phyloP scores from a whole-genome alignment of 208 protist genomes.

The Herpetomonas muscarum region DNA sequence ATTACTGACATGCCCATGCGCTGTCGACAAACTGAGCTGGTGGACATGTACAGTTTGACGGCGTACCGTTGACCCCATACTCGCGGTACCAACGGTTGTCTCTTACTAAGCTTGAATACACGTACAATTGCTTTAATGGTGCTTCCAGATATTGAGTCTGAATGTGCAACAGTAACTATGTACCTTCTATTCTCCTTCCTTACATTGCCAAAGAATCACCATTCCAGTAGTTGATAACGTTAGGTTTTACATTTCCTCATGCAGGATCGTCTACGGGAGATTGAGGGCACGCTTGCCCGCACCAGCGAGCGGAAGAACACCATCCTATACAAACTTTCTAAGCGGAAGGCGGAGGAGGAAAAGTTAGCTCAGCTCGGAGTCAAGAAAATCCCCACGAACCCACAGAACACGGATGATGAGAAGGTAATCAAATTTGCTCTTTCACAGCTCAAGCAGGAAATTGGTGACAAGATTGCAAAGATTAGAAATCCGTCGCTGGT shows the following conservation, averaged over 20 bases:
- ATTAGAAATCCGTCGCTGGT: conserved; percentile 43
- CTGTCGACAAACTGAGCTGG: too few species aligned
- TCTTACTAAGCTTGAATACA: too few species aligned
- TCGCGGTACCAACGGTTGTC: too few species aligned
- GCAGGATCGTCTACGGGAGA: conserved; percentile 77
- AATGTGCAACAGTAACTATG: too few species aligned
- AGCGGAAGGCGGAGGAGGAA: conserved; percentile 56
- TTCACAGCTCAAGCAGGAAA: conserved; percentile 59
- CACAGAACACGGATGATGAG: conserved; percentile 44
- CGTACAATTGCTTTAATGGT: too few species aligned
- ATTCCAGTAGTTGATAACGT: too few species aligned
- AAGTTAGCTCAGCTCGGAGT: conserved; percentile 50
- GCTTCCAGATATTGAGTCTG: too few species aligned
- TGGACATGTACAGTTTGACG: too few species aligned
- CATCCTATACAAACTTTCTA: conserved; percentile 71
- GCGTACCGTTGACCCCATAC: too few species aligned
- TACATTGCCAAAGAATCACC: conserved; percentile 4
- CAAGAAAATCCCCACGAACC: conserved; percentile 61
- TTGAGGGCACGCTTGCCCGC: conserved; percentile 79
- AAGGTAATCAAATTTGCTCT: conserved; percentile 69
- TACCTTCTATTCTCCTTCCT: background rate
- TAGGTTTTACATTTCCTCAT: too few species aligned
- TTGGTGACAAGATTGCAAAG: conserved; percentile 67
- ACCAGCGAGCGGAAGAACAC: conserved; percentile 78
- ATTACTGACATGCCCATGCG: too few species aligned